Conservation (phyloP, 2,329 filamentous ascomycete species). For the Arthrobotrys iridis region DNA sequence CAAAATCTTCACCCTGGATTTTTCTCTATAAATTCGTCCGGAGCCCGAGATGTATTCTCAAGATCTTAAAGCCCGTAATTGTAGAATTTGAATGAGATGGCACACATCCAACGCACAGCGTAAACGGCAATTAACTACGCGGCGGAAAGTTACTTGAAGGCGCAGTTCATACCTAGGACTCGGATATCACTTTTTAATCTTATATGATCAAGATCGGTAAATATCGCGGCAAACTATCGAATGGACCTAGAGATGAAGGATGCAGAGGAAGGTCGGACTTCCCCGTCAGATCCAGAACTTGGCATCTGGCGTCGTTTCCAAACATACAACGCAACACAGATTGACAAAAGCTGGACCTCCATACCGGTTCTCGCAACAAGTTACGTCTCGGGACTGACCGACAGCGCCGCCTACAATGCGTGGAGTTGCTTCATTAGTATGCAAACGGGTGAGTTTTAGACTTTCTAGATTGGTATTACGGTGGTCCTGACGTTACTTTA, state of each 20-base stretch:
- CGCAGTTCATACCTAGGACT: too few species aligned
- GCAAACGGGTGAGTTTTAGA: slow-evolving; percentile 64
- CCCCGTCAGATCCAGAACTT: not conserved
- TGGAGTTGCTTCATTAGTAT: slow-evolving; percentile 66
- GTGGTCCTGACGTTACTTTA: not conserved
- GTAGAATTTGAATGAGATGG: too few species aligned
- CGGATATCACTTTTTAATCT: too few species aligned
- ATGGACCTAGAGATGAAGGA: slow-evolving; percentile 6
- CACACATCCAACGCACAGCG: too few species aligned
- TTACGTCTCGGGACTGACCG: slow-evolving; percentile 64
- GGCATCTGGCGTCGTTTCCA: slow-evolving; percentile 23
- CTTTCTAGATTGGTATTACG: not conserved
- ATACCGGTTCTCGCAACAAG: slow-evolving; percentile 62
- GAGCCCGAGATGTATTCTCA: too few species aligned
- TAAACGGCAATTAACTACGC: too few species aligned
- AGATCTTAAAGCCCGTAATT: too few species aligned
- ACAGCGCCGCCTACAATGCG: slow-evolving; percentile 65
- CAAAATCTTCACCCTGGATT: not conserved
- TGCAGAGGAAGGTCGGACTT: slow-evolving; percentile 9
- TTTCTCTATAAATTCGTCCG: not conserved
- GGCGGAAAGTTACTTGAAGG: too few species aligned
- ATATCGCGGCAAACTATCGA: too few species aligned
- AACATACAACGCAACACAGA: slow-evolving; percentile 33
- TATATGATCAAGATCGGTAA: too few species aligned
- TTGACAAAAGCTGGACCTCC: slow-evolving; percentile 35